Evolutionary conservation across 2,329 filamentous ascomycete genomes (phyloP).

Genomic region (Microcyclosporella mali): DNA sequence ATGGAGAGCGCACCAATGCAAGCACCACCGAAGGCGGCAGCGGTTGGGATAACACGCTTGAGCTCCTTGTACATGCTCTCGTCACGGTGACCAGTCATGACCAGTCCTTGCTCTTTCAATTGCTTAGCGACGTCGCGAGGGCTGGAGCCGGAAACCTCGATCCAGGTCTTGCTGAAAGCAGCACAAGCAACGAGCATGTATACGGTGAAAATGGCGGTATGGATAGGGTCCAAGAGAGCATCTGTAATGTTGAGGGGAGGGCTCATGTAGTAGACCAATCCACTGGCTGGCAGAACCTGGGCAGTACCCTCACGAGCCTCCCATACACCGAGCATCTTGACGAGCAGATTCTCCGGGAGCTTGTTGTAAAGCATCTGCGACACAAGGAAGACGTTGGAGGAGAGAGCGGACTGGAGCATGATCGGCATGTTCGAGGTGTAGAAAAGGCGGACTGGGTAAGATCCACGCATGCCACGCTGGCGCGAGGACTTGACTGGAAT

Average conservation of each 20-base stretch:
- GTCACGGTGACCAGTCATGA: slow-evolving; percentile 99
- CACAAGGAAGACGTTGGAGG: slow-evolving; percentile 98
- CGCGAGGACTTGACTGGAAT: slow-evolving; percentile 99
- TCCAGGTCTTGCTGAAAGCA: slow-evolving; percentile 99
- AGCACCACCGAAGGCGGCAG: slow-evolving; percentile 94
- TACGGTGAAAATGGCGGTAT: slow-evolving; percentile 88
- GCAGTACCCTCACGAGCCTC: slow-evolving; percentile 93
- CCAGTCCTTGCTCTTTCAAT: slow-evolving; percentile 97
- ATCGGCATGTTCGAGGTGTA: slow-evolving; percentile 99
- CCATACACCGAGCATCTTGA: slow-evolving; percentile 96
- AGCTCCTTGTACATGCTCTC: slow-evolving; percentile 99
- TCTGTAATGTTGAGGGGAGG: slow-evolving; percentile 94
- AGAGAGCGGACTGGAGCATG: slow-evolving; percentile 98
- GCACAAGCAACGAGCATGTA: slow-evolving; percentile 98
- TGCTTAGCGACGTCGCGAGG: slow-evolving; percentile 98
- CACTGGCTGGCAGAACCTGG: slow-evolving; percentile 87
- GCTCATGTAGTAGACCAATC: slow-evolving; percentile 99
- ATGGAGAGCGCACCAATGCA: slow-evolving; percentile 98
- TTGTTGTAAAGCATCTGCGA: slow-evolving; percentile 99
- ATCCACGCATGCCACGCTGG: slow-evolving; percentile 96
- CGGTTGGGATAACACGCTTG: slow-evolving; percentile 97
- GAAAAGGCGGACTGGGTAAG: slow-evolving; percentile 97
- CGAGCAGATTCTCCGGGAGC: slow-evolving; percentile 97
- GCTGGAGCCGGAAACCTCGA: slow-evolving; percentile 96
- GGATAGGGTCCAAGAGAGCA: slow-evolving; percentile 91